Evolutionary conservation across 2,329 filamentous ascomycete genomes (phyloP).

Genomic region (Fusarium camptoceras): DNA sequence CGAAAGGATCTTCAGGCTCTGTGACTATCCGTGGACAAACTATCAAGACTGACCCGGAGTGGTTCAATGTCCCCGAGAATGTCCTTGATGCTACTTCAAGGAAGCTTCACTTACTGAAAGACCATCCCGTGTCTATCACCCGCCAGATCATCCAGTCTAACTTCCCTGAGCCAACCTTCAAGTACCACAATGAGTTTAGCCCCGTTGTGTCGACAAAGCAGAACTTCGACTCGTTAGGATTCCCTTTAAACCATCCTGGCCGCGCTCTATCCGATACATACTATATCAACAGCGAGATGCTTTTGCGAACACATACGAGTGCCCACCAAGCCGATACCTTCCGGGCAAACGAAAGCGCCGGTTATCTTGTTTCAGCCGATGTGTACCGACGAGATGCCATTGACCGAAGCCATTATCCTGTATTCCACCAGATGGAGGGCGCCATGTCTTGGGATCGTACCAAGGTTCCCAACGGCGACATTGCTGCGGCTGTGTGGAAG

Average conservation of each 20-base stretch:
- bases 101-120: slow-evolving; percentile 86
- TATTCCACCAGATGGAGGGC: slow-evolving; percentile 99
- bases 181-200: slow-evolving; percentile 80
- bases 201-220: slow-evolving; percentile 86
- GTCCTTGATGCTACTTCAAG: slow-evolving; percentile 81
- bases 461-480: slow-evolving; percentile 66
- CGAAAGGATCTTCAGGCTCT: slow-evolving; percentile 44
- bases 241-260: slow-evolving; percentile 87
- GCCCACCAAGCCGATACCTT: slow-evolving; percentile 91
- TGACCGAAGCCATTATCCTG: slow-evolving; percentile 93
- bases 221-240: slow-evolving; percentile 98
- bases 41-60: slow-evolving; percentile 71
- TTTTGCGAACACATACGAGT: slow-evolving; percentile 92
- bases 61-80: slow-evolving; percentile 85
- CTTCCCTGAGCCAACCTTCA: slow-evolving; percentile 79
- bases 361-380: slow-evolving; percentile 92
- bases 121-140: slow-evolving; percentile 92
- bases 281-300: slow-evolving; percentile 86
- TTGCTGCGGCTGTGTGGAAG: slow-evolving; percentile 74
- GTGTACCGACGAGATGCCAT: slow-evolving; percentile 96
- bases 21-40: slow-evolving; percentile 71
- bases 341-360: slow-evolving; percentile 75
- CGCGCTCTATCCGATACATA: slow-evolving; percentile 92
- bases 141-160: slow-evolving; percentile 91
- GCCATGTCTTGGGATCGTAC: slow-evolving; percentile 87